Evolutionary conservation across 139 green algal genomes (phyloP), one percentile per base, ranked within the genome.

Genomic region (Pseudopediastrum boryanum): DNA sequence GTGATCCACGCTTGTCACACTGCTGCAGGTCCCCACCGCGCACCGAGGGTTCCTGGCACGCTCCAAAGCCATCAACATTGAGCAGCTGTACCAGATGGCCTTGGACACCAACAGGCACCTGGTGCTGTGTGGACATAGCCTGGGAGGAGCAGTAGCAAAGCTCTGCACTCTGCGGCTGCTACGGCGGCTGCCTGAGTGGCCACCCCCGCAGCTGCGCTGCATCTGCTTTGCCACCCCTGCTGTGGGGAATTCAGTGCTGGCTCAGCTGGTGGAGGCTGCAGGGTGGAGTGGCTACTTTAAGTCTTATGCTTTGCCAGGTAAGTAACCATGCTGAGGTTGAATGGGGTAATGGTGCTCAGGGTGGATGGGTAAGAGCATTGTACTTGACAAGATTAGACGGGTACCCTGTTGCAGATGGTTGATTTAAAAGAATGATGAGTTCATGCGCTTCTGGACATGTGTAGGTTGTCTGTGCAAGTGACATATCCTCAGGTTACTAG

Each of bases 141-240:
- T 95, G 65, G 87, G 90, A 38, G 92, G 91, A 16, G 91, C 92
- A 16, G 92, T 96, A 23, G 90, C 92, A 48, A 88, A 88, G 82
- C 86, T 96, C 31, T 90, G 83, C 62, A 82, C 88, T 5, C 65
- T 96, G 27, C 76, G 85, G 6, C 84, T 94, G 74, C 83, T 93
- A 84, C 77, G 86, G 3, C 68, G 83, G 19, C 76, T 89, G 51
- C 79, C 85, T 2, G 46, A 69, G 21, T 76, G 46, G 54, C 66
- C 70, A 9, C 64, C 74, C 3, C 71, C 74, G 2, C 68, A 61
- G 4, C 44, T 94, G 25, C 63, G 62, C 52, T 93, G 88, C 82
- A 58, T 93, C 9, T 79, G 78, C 74, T 96, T 96, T 83, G 92
- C 89, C 1, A 90, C 86, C 5, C 92, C 92, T 10, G 84, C 91